Percentiles rank a stretch among this genome's conserved stretches.
Evolutionary conservation across 495 filamentous ascomycete species (phyloP).

Genomic region (Penicillium nucicola): DNA sequence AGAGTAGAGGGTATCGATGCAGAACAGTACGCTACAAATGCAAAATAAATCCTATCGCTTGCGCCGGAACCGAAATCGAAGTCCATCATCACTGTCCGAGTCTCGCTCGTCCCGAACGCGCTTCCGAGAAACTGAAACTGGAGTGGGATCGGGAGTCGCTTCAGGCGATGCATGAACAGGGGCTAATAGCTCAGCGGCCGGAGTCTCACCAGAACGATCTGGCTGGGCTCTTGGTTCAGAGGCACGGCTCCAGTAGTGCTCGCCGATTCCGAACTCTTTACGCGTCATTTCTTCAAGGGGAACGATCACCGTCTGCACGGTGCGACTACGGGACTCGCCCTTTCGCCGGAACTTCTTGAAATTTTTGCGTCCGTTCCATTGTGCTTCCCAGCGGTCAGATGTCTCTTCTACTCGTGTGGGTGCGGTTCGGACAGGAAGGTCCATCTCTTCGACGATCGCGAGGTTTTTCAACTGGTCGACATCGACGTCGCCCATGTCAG

Average conservation of each 20-base stretch:
- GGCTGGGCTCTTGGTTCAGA: constrained; percentile 18
- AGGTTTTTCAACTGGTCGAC: constrained; percentile 70
- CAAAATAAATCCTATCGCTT: constrained; percentile 30
- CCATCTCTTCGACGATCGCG: constrained; percentile 79
- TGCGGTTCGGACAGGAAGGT: constrained; percentile 42
- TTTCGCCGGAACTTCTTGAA: constrained; percentile 86
- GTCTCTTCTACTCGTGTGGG: constrained; percentile 34
- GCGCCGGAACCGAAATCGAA: constrained; percentile 57
- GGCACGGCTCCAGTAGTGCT: constrained; percentile 67
- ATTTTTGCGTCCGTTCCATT: constrained; percentile 95
- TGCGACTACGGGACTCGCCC: constrained; percentile 44
- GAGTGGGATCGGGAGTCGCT: constrained; percentile 15
- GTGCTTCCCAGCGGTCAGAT: constrained; percentile 75
- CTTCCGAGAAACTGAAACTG: constrained; percentile 36
- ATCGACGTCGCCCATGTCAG: constrained; percentile 56
- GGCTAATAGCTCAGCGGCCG: constrained; percentile 10
- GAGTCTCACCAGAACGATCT: constrained; percentile 10
- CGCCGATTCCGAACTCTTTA: constrained; percentile 80
- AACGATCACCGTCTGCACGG: constrained; percentile 65
- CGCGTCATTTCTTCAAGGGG: constrained; percentile 73
- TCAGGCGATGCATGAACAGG: constrained; percentile 1
- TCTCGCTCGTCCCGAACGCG: constrained; percentile 34
- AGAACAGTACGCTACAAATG: constrained; percentile 6
- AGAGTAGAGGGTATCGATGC: constrained; percentile 17
- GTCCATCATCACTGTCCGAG: constrained; percentile 50